These are phyloP conservation scores for Babesia sp. DNA, from an alignment of 169 alveolate species.

Conservation along the genomic window DNA sequence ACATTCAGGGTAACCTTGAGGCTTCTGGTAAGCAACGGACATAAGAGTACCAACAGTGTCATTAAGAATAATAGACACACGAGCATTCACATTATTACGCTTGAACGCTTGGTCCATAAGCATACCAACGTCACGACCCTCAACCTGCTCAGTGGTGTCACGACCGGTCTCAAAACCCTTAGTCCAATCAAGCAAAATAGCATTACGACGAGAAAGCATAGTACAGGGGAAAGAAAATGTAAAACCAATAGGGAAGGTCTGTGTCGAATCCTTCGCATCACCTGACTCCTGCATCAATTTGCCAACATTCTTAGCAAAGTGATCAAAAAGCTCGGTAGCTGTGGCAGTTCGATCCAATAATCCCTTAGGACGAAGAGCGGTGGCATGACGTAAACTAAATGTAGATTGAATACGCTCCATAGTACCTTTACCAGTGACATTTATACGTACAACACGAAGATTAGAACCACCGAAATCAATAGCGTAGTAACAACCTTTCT, in stretches of 20 bases:
- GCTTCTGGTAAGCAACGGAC: constrained; percentile 85
- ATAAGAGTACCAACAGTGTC: constrained; percentile 90
- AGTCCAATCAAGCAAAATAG: constrained; percentile 86
- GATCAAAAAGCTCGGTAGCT: constrained; percentile 81
- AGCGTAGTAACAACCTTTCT: constrained; percentile 86
- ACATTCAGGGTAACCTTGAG: constrained; percentile 76
- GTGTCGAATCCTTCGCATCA: constrained; percentile 58
- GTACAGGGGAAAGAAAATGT: constrained; percentile 86
- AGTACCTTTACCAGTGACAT: constrained; percentile 79
- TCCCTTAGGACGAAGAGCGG: constrained; percentile 79
- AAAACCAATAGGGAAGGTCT: constrained; percentile 76
- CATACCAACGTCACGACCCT: constrained; percentile 87
- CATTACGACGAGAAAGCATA: constrained; percentile 69
- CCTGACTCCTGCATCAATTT: constrained; percentile 73
- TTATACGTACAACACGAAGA: constrained; percentile 83
- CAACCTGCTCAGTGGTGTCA: constrained; percentile 85
- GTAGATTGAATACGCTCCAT: constrained; percentile 75
- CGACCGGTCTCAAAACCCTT: constrained; percentile 90
- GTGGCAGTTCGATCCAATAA: constrained; percentile 80
- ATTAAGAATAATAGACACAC: constrained; percentile 78
- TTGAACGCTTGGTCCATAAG: constrained; percentile 82
- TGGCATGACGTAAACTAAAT: constrained; percentile 68
- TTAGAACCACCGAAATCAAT: constrained; percentile 89
- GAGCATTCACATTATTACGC: constrained; percentile 78
- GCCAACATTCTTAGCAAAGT: constrained; percentile 73